These are phyloP conservation scores for Hemisphaericaspora lyxosophila DNA, from an alignment of 1,139 yeast species.

Conservation along the genomic window DNA sequence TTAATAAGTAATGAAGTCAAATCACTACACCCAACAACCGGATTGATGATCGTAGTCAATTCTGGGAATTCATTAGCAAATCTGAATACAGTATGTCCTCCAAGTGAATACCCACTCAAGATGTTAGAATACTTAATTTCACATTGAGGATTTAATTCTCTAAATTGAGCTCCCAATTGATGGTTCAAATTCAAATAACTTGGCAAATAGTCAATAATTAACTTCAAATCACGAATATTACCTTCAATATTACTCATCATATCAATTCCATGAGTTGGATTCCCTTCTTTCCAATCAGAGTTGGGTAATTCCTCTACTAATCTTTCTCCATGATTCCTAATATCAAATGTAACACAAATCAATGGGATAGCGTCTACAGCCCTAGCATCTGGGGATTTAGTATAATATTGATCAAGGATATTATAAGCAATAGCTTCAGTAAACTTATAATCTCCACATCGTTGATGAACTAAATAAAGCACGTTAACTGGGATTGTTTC, in stretches of 20 bases:
- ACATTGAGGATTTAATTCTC: conserved; percentile 17
- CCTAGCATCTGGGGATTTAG: conserved; percentile 14
- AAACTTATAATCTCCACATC: conserved; percentile 27
- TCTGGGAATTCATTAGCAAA: conserved; percentile 43
- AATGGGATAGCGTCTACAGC: conserved; percentile 24
- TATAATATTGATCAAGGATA: conserved; percentile 27
- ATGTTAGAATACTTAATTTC: conserved; percentile 31
- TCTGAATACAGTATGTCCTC: conserved; percentile 59
- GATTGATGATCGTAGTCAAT: conserved; percentile 39
- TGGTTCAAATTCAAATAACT: conserved; percentile 37
- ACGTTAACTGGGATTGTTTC: conserved; percentile 37
- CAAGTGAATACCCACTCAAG: conserved; percentile 57
- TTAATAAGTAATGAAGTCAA: conserved; percentile 43
- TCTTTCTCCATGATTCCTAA: conserved; percentile 62
- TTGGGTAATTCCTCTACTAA: conserved; percentile 35
- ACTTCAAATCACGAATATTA: conserved; percentile 47
- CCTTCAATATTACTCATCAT: conserved; percentile 55
- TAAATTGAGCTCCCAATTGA: conserved; percentile 24
- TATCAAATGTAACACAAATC: conserved; percentile 56
- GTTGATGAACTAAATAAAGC: conserved; percentile 41
- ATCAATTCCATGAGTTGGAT: conserved; percentile 52
- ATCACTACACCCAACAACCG: conserved; percentile 50
- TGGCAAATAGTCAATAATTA: conserved; percentile 51
- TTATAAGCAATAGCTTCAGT: conserved; percentile 35
- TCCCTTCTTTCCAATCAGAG: conserved; percentile 47